Evolutionary conservation across 805 yeast species (phyloP).

Genomic region (Hyphopichia homilentoma): DNA sequence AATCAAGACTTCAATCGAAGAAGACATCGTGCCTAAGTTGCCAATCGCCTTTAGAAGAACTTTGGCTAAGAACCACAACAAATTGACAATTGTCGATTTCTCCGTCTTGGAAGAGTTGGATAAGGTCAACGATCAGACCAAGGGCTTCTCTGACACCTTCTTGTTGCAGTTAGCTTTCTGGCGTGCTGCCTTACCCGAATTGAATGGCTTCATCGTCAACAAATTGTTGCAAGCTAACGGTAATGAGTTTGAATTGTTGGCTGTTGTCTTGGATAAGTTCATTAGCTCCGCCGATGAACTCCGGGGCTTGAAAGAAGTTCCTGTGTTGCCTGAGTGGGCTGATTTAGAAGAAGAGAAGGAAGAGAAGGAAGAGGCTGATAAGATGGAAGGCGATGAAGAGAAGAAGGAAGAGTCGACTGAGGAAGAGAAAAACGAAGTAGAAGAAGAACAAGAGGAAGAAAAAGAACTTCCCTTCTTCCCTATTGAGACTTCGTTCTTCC

Average conservation of each 20-base stretch:
- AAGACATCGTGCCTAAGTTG: conserved; percentile 50
- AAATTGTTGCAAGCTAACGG: conserved; percentile 80
- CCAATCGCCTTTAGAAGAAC: conserved; percentile 51
- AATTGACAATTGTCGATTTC: conserved; percentile 58
- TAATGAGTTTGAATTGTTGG: conserved; percentile 73
- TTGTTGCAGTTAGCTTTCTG: conserved; percentile 81
- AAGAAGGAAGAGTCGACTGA: conserved; percentile 9
- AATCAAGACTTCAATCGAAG: conserved; percentile 35
- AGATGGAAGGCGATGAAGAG: conserved; percentile 11
- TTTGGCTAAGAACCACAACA: conserved; percentile 49
- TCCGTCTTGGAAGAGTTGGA: conserved; percentile 61
- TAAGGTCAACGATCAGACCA: conserved; percentile 47
- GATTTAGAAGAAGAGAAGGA: conserved; percentile 24
- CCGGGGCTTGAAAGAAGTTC: conserved; percentile 35
- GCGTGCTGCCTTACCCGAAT: conserved; percentile 61
- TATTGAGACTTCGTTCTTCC: conserved; percentile 59
- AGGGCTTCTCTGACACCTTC: conserved; percentile 71
- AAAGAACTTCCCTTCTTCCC: conserved; percentile 47
- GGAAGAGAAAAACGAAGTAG: no score
- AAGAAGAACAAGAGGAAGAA: conserved; percentile 17
- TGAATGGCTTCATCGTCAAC: conserved; percentile 65
- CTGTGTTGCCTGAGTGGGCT: conserved; percentile 30
- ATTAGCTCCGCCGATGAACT: conserved; percentile 55
- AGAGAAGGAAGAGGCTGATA: conserved; percentile 14
- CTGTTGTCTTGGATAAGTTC: conserved; percentile 63